Evolutionary conservation across 352 stramenopile genomes (phyloP), one percentile per base, ranked within the genome.

Genomic region (Globisporangium nagaii): DNA sequence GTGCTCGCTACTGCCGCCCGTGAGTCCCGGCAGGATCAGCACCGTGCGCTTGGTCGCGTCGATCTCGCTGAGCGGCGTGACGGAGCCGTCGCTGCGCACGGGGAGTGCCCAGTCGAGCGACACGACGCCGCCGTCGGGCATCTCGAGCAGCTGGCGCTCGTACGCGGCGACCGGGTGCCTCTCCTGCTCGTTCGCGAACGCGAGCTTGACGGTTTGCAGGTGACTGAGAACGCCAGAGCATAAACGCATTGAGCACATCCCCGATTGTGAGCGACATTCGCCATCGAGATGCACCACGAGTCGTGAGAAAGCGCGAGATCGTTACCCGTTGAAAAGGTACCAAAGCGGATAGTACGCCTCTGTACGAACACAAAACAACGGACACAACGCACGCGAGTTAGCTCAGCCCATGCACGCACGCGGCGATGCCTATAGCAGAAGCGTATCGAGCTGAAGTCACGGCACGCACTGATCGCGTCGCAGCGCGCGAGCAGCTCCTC

Each of bases 91-190:
- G 1, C 47, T 25, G 15, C 49, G 58, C 9, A 71, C 25, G 8
- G 74, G 60, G 10, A 85, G 44, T 27, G 74, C 70, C 79, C 79
- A 89, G 58, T 89, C 79, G 31, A 89, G 60, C 8, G 79, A 84
- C 34, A 89, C 62, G n/a, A 86, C 66, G 30, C 79, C 79, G 24
- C 79, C 77, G 54, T 90, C 77, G 13, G 70, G 71, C 62, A 87
- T 69, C 27, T 83, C 66, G 4, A 90, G 63, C 4, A 79, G 53
- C 58, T 90, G 70, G 15, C 80, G 73, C 45, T 77, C 56, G 62
- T 90, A 90, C 3, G 32, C 13, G 37, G 86, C 64, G 1, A 17
- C 15, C 1, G 78, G 75, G 5, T 62, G 52, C 8, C 45, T 36
- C 35, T 74, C 51, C 30, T 57, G 54, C 4, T 69, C 62, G 7